Evolutionary conservation across 2,329 filamentous ascomycete genomes (phyloP), one percentile per base, ranked within the genome.

Genomic region (Acrodontium crateriforme): DNA sequence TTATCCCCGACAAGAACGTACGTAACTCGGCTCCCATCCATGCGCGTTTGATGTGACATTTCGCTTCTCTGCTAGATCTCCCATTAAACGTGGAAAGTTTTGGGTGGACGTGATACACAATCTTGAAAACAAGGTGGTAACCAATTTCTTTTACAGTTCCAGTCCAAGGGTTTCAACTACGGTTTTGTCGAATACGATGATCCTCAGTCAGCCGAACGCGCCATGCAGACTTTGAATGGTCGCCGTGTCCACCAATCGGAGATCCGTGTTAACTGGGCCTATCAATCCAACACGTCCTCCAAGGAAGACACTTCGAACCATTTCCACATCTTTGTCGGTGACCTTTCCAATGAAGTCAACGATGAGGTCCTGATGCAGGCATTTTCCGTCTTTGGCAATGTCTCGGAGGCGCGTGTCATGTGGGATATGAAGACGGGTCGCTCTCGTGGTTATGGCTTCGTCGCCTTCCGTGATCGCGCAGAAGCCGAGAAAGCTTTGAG

Each of bases 401-500:
- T 98, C 26, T 98, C 89, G 3, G 89, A 98, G 59, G 89, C 89
- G 35, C 84, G 89, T 47, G 89, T 98, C 40, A 98, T 98, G 89
- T 98, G 89, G 89, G 89, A 98, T 56, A 98, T 98, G 89, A 98
- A 98, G 70, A 98, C 89, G 18, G 89, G 89, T 42, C 78, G 89
- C 39, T 95, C 89, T 42, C 81, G 89, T 53, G 89, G 89, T 35
- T 98, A 98, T 51, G 89, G 89, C 9, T 98, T 98, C 52, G 87
- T 95, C 44, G 89, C 89, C 27, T 98, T 92, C 70, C 80, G 87
- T 38, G 89, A 98, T 39, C 82, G 87, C 39, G 63, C 71, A 18
- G 89, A 98, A 49, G 89, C 89, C 16, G 89, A 98, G 56, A 93
- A 94, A 60, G 87, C 89, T 2, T 60, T 98, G 49, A 92, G 78